Evolutionary conservation across 108 stramenopile genomes (phyloP), one percentile per base, ranked within the genome.

Genomic region (Cyclotella atomus): DNA sequence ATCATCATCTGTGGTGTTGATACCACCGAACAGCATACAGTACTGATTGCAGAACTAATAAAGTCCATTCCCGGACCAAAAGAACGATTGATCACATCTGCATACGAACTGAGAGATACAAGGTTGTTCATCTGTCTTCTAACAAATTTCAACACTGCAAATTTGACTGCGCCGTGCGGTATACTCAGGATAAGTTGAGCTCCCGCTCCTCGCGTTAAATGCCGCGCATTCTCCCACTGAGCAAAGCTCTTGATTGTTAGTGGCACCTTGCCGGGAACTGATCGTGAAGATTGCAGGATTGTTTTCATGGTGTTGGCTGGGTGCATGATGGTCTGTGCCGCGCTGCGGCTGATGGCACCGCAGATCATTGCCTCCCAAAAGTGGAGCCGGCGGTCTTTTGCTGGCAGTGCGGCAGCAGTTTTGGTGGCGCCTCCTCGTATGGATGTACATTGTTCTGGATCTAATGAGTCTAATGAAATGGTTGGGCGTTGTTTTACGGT

Each of bases 1-100:
- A 99, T 91, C 93, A 99, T 97, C 97, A 98, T 98, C 76, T 98
- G 97, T 0, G 97, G 96, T 20, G 95, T 96, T 15, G 87, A 87
- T 20, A 97, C 92, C 7, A 96, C 82, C 27, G 94, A 95, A 77
- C 97, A 97, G 59, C 94, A 86, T 15, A 97, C 74, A 6, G 98
- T 99, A 16, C 93, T 88, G 38, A 96, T 71, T 16, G 96, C 91
- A 35, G 86, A 91, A n/a, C 93, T 94, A 33, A 93, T 30, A 80
- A 99, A 97, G 70, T 99, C 98, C 68, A 98, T 82, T 16, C 83
- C 94, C 4, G 96, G 87, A 27, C 97, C 96, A 50, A 70, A 93
- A 65, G 33, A 70, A 21, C 28, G 44, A 53, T 68, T 67, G 15
- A 75, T 79, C 7, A 57, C 54, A 46, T 73, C 64, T 45, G 89